Conservation (phyloP, 805 yeast species). For the Candida pini region DNA sequence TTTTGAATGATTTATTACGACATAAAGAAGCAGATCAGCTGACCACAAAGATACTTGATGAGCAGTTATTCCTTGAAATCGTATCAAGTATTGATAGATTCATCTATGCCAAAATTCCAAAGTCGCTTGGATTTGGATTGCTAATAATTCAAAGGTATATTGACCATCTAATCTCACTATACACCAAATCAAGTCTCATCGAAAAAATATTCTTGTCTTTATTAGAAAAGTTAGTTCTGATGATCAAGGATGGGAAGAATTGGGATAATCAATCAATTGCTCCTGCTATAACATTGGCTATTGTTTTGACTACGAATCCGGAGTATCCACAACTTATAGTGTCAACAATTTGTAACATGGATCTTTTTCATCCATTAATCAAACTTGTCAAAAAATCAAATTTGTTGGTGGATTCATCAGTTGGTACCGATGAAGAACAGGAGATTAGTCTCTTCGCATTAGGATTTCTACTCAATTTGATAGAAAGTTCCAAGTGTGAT, state of each 20-base stretch:
- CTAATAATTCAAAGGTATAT: no score
- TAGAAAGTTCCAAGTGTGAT: not conserved
- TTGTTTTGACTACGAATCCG: slow-evolving; percentile 8
- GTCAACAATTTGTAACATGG: slow-evolving; percentile 2
- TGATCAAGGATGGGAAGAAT: not conserved
- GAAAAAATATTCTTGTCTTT: no score
- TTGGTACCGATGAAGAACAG: slow-evolving; percentile 4
- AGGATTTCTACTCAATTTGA: slow-evolving; percentile 14
- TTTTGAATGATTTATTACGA: no score
- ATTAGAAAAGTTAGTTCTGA: not conserved
- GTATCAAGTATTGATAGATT: no score
- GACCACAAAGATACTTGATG: no score
- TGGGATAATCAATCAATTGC: slow-evolving; percentile 2
- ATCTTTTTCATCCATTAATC: slow-evolving; percentile 7
- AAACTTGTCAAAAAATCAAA: slow-evolving; percentile 8
- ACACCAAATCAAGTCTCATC: no score
- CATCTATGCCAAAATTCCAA: no score
- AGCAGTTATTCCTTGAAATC: no score
- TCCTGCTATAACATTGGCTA: slow-evolving; percentile 8
- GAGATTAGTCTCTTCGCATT: slow-evolving; percentile 14
- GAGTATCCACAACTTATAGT: not conserved
- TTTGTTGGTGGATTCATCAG: slow-evolving; percentile 3
- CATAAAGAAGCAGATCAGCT: no score
- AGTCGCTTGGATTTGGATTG: no score
- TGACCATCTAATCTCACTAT: no score